Evolutionary conservation across 805 yeast genomes (phyloP), one percentile per base, ranked within the genome.

Genomic region (Candida sakaeoensis): DNA sequence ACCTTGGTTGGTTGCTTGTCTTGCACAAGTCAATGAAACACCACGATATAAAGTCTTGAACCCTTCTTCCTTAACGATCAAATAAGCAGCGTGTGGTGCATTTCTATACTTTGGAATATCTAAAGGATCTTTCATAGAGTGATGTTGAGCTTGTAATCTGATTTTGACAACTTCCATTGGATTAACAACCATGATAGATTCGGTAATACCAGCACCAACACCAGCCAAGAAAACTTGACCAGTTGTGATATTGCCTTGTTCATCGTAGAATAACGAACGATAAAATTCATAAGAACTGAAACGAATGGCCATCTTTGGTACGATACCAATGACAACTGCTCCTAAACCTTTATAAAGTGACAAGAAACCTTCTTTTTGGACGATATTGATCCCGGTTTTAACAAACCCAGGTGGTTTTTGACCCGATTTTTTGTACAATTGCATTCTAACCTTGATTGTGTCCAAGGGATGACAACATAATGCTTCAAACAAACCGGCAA

Each of bases 1-100:
- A 72, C 97, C 99, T 69, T 91, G 99, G 72, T 91, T 91, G 43
- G 96, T 83, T 21, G 98, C 97, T 65, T 91, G 99, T 72, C 99
- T 81, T 22, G 96, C 95, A 27, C 97, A 96, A 24, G 99, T 91
- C 57, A 91, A 79, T 2, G 90, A 77, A 19, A 91, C 98, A 59
- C 99, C 99, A 60, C 96, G 78, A 72, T 91, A 91, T 44, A 91
- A 68, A 8, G 96, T 86, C 37, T 76, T 74, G 53, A 86, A 72
- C 36, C 99, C 99, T 70, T 91, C 99, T 64, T 91, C 97, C 53
- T 77, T 83, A 47, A 84, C 77, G 54, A 93, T 85, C 25, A 88
- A 72, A 57, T 81, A 80, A 19, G 85, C 81, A 33, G 95, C 93
- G 65, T 91, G 99, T 12, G 88, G 83, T 12, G 98, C 98, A 60